Base-by-base conservation (phyloP, 805 yeast species). In the Spathaspora boniae region DNA sequence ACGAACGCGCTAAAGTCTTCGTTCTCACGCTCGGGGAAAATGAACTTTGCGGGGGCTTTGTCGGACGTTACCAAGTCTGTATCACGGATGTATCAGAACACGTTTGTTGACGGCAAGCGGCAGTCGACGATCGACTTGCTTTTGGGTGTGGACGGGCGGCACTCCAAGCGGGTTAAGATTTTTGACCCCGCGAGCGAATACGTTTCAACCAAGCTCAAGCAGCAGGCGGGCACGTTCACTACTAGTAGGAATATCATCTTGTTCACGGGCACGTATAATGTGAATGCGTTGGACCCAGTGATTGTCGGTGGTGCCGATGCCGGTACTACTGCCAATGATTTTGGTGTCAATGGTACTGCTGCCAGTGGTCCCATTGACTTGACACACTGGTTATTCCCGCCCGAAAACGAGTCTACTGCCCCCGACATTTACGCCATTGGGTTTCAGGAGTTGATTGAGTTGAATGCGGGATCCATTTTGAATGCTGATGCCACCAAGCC, bases 51-150 rank as follows among this genome's bases (percentile, higher is more conserved):
- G 0, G 97, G 98, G 23, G 96, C 97, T 0, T 61, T 93, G n/a
- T 84, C 96, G 0, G 99, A 93, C 62, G 96, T 94, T 4, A 88
- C 98, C 1, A 93, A 93, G 60, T 86, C 96, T 0, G 96, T 93
- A 6, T 82, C 95, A 27, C 72, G 99, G 59, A 80, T 93, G 77
- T 93, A 93, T 57, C 91, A 93, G 55, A 93, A 93, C 62, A 91
- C 94, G 44, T 93, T 93, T 60, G 89, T 87, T 50, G 99, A 93
- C 60, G 85, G 85, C 48, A 81, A 80, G 28, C 85, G 88, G 43
- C 99, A 93, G 54, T 76, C 78, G n/a, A 84, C 88, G 2, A 89
- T 89, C 42, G 98, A 91, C 55, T 69, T 85, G 4, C 60, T 91
- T 28, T 69, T 93, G 22, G 99, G 99, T 2, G 75, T 87, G 42